Evolutionary conservation across 805 yeast species (phyloP), one percentile per base, ranked within the genome.

Genomic region (Candida chilensis): DNA sequence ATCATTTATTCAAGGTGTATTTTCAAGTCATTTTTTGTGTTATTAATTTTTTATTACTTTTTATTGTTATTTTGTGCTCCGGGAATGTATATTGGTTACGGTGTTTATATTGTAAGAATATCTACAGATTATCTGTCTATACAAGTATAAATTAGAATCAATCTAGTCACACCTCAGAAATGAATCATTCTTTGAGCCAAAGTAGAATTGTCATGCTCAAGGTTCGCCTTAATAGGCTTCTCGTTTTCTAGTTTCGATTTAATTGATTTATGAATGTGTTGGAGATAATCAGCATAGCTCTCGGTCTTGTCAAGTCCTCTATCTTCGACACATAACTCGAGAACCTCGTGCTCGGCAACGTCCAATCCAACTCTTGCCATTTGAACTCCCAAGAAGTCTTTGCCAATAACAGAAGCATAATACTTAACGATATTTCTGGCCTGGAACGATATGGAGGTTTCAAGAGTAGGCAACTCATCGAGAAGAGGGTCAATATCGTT

Each of bases 251-350:
- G 38, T 36, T 66, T 73, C 11, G 60, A 71, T 29, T 61, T 66
- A 18, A 82, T 72, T 6, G 67, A 64, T 32, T 71, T 74, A 50
- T 90, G 96, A 32, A 88, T 56, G 22, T 67, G 67, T 5, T 74
- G 57, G 38, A 90, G 58, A 41, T 72, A 86, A 34, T 83, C 95
- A 5, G 71, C 51, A 47, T 78, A 81, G 14, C 78, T 68, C 40
- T 64, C 55, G 43, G 74, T 47, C 50, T 69, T 60, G 26, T 77
- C 74, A 21, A 57, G 57, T 16, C 64, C 57, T 27, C 73, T 64
- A 48, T 92, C 97, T 44, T 92, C 97, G 17, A 78, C 74, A 46
- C 92, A 56, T 30, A 71, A 44, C 25, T 75, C 76, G 24, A 64
- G 56, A 47, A 86, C 73, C 30, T 64, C 71, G 26, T 50, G 42